phyloP scores from a whole-genome alignment of 306 rosid genomes.

The Sechiopsis laciniata region DNA sequence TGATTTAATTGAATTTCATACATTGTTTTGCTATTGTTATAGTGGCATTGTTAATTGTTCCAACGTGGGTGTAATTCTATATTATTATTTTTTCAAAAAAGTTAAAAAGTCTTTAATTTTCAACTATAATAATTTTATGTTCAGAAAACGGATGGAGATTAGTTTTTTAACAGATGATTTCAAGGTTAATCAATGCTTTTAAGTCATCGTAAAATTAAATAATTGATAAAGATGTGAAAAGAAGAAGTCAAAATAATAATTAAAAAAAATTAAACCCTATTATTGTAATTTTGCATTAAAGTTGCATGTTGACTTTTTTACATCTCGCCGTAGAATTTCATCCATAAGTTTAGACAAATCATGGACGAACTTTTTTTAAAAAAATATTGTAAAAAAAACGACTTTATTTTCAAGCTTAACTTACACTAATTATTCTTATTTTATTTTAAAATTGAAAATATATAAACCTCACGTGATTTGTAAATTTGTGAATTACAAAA shows the following conservation, averaged over 20 bases:
- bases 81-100: neutral
- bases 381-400: too few species aligned
- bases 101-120: neutral
- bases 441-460: too few species aligned
- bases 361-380: neutral
- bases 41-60: too few species aligned
- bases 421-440: neutral
- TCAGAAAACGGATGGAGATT: neutral
- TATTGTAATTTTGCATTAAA: neutral
- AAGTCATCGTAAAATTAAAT: neutral
- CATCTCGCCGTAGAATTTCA: neutral
- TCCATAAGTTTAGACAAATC: neutral
- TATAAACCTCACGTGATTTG: neutral
- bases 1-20: too few species aligned
- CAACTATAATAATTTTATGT: neutral
- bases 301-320: neutral
- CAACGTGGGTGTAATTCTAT: neutral
- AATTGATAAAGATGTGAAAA: neutral
- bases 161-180: neutral
- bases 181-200: neutral
- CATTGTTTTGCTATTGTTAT: too few species aligned
- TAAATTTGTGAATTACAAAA: neutral
- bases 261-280: neutral
- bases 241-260: neutral
- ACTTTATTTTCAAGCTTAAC: neutral